Percentiles rank a stretch among this genome's conserved stretches.
These are phyloP conservation scores for Cladophialophora chaetospira DNA, from an alignment of 2,329 filamentous ascomycete species.

Conservation along the genomic window DNA sequence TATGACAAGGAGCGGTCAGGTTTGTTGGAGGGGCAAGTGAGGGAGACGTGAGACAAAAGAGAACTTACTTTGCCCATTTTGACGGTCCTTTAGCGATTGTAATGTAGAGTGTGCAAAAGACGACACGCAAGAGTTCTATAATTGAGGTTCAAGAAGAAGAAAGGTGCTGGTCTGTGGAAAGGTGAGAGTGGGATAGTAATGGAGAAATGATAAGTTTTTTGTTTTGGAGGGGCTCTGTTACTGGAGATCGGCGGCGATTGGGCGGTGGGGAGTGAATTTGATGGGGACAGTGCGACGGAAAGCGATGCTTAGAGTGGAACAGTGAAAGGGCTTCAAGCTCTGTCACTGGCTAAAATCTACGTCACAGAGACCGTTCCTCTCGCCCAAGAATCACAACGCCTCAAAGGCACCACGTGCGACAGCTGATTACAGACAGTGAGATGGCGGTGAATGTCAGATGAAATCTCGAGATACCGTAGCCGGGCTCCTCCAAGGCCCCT, in stretches of 20 bases:
- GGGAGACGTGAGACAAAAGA: neutral
- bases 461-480: too few relatives aligned
- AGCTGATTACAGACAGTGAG: neutral
- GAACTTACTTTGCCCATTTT: conserved; percentile 26
- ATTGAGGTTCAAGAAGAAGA: conserved; percentile 4
- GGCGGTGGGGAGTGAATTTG: neutral
- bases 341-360: neutral
- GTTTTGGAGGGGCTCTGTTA: neutral
- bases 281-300: neutral
- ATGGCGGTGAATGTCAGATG: conserved; percentile 15
- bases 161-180: conserved; percentile 1
- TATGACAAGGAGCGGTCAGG: conserved; percentile 1
- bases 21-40: neutral
- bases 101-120: conserved; percentile 4
- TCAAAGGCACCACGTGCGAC: conserved; percentile 5
- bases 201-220: conserved; percentile 13
- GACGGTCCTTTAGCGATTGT: conserved; percentile 3
- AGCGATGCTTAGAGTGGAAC: neutral
- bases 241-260: conserved; percentile 9
- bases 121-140: conserved; percentile 11
- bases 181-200: conserved; percentile 9
- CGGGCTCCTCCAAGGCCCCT: too few relatives aligned
- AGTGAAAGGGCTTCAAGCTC: neutral
- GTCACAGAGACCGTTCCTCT: neutral
- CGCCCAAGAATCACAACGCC: neutral